These are phyloP conservation scores for Phialophora verrucosa DNA, from an alignment of 2,329 filamentous ascomycete genomes.

Conservation along the genomic window DNA sequence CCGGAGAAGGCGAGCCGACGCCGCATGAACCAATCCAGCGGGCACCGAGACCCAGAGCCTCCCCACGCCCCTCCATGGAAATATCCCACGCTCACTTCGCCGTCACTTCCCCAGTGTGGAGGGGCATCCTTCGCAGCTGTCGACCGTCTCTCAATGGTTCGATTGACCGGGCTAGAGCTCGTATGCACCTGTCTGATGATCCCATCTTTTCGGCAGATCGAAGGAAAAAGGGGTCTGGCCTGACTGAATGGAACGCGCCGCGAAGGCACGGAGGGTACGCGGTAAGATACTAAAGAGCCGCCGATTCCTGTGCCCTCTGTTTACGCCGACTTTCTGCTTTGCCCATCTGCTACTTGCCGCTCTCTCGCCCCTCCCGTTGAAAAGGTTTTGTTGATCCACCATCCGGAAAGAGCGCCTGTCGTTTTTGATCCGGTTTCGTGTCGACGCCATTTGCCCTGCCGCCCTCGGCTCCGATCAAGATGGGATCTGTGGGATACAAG, in stretches of 20 bases:
- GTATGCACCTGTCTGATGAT: slow-evolving; percentile 16
- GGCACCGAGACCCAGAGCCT: neutral
- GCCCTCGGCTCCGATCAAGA: slow-evolving; percentile 3
- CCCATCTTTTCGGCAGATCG: slow-evolving; percentile 14
- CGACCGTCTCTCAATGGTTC: slow-evolving; percentile 1
- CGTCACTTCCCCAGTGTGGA: slow-evolving; percentile 7
- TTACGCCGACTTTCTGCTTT: neutral
- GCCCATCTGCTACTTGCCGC: neutral
- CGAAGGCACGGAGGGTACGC: neutral
- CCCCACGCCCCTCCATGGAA: slow-evolving; percentile 3
- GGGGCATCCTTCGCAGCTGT: neutral
- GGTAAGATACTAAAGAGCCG: slow-evolving; percentile 13
- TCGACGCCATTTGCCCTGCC: neutral
- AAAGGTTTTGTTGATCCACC: neutral
- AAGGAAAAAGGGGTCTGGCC: neutral
- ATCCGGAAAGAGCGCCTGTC: neutral
- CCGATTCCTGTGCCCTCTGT: neutral
- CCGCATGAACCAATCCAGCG: neutral
- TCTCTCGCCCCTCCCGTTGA: neutral
- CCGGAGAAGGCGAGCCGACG: neutral
- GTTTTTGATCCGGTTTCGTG: neutral
- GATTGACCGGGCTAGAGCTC: slow-evolving; percentile 7
- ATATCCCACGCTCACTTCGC: neutral
- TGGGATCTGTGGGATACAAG: slow-evolving; percentile 33
- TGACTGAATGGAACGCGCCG: neutral